Evolutionary conservation across 2,329 filamentous ascomycete genomes (phyloP), one percentile per base, ranked within the genome.

Genomic region (Fusarium sambucinum): DNA sequence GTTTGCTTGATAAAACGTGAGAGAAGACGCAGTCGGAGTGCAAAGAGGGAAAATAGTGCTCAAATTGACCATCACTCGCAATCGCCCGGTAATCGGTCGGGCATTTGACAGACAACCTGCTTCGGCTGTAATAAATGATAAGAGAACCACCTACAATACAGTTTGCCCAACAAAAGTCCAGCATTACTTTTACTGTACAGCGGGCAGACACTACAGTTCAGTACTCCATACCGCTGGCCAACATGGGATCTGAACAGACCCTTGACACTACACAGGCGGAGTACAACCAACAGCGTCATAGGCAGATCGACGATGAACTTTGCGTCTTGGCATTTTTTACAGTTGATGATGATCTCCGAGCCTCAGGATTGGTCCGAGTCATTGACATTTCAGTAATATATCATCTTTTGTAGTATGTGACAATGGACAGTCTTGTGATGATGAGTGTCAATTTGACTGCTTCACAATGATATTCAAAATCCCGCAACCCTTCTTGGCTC

Each of bases 261-360:
- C 61, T 64, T 62, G 59, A 53, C 51, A 48, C 59, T 62, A 57
- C 53, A 55, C 59, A 59, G 60, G 64, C 64, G 65, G 65, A 53
- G 55, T 40, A 50, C 33, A 17, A 37, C 33, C 41, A 19, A 59
- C 55, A 45, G 51, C 66, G 66, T 70, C 66, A 69, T 70, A 62
- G 60, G 55, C 66, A 46, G 66, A 68, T 69, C 66, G 62, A 56
- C 66, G 63, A 69, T 68, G 66, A 55, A 50, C 45, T 53, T 66
- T 54, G 38, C 16, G 63, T 68, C 66, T 69, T 69, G 66, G 66
- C 66, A 55, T 55, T 32, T 59, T 54, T 45, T 55, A 55, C 51
- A 42, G 27, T 47, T 45, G 42, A 48, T 37, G 40, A 53, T 66
- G 13, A 59, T 59, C 33, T 63, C 32, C 41, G 5, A 14, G 30